phyloP scores from a whole-genome alignment of 768 basidiomycete genomes.

The Trametes elegans region DNA sequence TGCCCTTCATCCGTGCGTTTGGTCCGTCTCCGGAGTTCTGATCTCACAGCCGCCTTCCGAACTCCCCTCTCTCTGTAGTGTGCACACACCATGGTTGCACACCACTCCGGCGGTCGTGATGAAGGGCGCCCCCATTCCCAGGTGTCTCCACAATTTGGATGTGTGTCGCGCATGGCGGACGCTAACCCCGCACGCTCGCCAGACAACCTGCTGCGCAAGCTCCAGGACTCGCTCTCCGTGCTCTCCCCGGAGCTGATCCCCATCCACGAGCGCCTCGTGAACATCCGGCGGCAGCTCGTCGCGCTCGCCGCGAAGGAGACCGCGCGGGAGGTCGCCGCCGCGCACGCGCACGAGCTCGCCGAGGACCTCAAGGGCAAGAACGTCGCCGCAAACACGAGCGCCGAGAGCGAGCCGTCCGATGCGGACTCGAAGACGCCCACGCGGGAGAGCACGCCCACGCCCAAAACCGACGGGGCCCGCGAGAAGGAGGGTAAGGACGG shows the following conservation, averaged over 20 bases:
- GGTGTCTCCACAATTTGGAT: slow-evolving; percentile 14
- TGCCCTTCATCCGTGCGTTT: slow-evolving; percentile 8
- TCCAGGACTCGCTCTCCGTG: slow-evolving; percentile 85
- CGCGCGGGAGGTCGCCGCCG: slow-evolving; percentile 56
- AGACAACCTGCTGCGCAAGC: slow-evolving; percentile 74
- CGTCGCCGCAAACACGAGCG: background rate
- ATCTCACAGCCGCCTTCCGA: slow-evolving; percentile 11
- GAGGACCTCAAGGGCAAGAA: slow-evolving; percentile 6
- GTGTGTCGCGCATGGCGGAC: background rate
- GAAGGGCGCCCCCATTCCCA: slow-evolving; percentile 14
- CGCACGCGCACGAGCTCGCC: slow-evolving; percentile 4
- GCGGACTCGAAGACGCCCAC: slow-evolving; percentile 27
- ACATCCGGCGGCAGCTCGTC: slow-evolving; percentile 84
- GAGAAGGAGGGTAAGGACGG: slow-evolving; percentile 13
- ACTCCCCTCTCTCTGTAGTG: background rate
- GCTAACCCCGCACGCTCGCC: slow-evolving; percentile 5
- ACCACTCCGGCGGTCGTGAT: background rate
- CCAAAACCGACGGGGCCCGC: background rate
- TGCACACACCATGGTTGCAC: background rate
- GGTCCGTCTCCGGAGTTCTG: background rate
- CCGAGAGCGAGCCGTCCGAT: slow-evolving; percentile 14
- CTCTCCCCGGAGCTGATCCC: slow-evolving; percentile 89
- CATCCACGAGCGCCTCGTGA: slow-evolving; percentile 85
- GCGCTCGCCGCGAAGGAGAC: slow-evolving; percentile 86
- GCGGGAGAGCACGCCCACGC: slow-evolving; percentile 26